Evolutionary conservation across 2,329 filamentous ascomycete species (phyloP).

Genomic region (Pyricularia pennisetigena): DNA sequence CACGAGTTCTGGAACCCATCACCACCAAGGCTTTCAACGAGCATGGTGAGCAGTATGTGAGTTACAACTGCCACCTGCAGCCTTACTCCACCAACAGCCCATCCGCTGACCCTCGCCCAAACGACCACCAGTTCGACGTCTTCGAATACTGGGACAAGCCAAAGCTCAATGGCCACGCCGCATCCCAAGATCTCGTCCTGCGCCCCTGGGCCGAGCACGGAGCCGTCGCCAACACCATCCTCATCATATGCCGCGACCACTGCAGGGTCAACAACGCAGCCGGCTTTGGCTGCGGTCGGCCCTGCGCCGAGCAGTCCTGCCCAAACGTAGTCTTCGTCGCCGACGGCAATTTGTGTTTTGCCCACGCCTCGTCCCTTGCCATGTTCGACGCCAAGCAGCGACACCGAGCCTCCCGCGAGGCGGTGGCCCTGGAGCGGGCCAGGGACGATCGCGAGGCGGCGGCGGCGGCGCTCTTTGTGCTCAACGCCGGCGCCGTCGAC

Average conservation of each 20-base stretch:
- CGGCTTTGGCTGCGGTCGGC: not conserved
- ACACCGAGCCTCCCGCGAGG: too few relatives aligned
- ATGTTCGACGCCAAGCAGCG: too few relatives aligned
- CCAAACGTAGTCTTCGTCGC: not conserved
- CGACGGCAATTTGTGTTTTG: too few relatives aligned
- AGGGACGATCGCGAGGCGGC: too few relatives aligned
- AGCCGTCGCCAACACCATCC: not conserved
- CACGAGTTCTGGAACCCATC: too few relatives aligned
- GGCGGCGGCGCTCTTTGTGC: too few relatives aligned
- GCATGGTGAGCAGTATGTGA: not conserved
- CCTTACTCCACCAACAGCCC: not conserved
- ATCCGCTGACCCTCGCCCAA: not conserved
- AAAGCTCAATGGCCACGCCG: too few relatives aligned
- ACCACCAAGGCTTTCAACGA: not conserved
- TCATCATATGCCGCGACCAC: not conserved
- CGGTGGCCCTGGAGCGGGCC: too few relatives aligned
- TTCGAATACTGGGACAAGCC: too few relatives aligned
- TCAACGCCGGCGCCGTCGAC: too few relatives aligned
- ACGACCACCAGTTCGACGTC: not conserved
- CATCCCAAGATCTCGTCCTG: not conserved
- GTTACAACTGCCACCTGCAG: not conserved
- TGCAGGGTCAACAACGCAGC: not conserved
- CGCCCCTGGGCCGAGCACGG: not conserved
- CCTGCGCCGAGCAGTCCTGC: not conserved
- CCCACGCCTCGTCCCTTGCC: too few relatives aligned